phyloP scores from a whole-genome alignment of 1,139 yeast genomes.

The Blastobotrys indianensis region DNA sequence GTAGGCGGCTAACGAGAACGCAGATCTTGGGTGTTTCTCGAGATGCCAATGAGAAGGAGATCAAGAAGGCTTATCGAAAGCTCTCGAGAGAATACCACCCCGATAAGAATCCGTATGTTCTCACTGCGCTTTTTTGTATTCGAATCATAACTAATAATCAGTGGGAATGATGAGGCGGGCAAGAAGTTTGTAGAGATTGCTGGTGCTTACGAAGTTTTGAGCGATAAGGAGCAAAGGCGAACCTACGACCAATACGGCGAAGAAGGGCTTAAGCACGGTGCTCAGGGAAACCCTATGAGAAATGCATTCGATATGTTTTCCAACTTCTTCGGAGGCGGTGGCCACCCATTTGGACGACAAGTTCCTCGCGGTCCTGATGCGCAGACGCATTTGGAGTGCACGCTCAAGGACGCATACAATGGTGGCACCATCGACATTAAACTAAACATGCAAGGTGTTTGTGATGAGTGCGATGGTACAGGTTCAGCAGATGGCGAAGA shows the following conservation, averaged over 20 bases:
- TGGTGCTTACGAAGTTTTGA: conserved; percentile 85
- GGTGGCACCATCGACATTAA: conserved; percentile 60
- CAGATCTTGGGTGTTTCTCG: conserved; percentile 61
- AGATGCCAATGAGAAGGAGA: conserved; percentile 71
- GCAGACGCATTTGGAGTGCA: conserved; percentile 49
- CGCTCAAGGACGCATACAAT: conserved; percentile 59
- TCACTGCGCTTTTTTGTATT: not conserved
- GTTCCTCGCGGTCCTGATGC: conserved; percentile 63
- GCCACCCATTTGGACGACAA: conserved; percentile 34
- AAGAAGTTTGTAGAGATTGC: conserved; percentile 85
- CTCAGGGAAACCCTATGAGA: conserved; percentile 37
- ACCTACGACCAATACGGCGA: conserved; percentile 79
- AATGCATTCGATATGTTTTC: conserved; percentile 72
- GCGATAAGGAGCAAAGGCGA: conserved; percentile 64
- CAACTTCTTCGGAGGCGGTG: conserved; percentile 68
- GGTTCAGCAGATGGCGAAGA: conserved; percentile 77
- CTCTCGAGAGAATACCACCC: conserved; percentile 89
- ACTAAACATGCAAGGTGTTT: conserved; percentile 66
- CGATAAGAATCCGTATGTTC: conserved; percentile 64
- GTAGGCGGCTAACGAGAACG: not conserved
- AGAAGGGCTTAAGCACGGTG: conserved; percentile 54
- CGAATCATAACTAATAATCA: conserved; percentile 10
- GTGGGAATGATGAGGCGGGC: conserved; percentile 70
- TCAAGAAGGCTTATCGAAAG: conserved; percentile 79
- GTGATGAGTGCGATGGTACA: conserved; percentile 72